These are phyloP conservation scores for Ceratobasidium papillatum DNA, from an alignment of 1,284 basidiomycete genomes.

Conservation along the genomic window DNA sequence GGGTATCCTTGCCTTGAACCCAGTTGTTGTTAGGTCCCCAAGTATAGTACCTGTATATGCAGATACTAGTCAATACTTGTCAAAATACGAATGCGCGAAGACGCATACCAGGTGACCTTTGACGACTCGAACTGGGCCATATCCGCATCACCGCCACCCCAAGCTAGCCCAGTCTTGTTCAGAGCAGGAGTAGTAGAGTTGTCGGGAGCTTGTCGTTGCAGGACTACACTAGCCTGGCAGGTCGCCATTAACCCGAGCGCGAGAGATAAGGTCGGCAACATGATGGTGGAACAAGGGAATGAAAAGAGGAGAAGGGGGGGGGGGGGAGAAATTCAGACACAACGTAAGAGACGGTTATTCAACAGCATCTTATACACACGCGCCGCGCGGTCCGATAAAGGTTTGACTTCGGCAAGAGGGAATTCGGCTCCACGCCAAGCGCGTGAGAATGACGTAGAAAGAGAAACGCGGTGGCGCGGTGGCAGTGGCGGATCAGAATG, in stretches of 20 bases:
- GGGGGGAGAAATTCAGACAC: neutral
- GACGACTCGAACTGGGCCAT: slow-evolving; percentile 33
- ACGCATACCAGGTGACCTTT: slow-evolving; percentile 34
- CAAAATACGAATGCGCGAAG: neutral
- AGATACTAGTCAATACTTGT: neutral
- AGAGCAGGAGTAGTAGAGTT: neutral
- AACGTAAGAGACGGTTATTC: neutral
- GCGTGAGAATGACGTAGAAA: neutral
- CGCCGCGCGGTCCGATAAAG: neutral
- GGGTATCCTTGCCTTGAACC: slow-evolving; percentile 26
- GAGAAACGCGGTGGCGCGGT: neutral
- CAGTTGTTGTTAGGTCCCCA: slow-evolving; percentile 41
- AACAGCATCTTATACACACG: neutral
- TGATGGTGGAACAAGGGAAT: neutral
- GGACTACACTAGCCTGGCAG: slow-evolving; percentile 4
- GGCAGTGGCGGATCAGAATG: neutral
- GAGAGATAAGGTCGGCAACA: slow-evolving; percentile 16
- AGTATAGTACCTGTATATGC: slow-evolving; percentile 41
- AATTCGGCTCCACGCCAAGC: slow-evolving; percentile 20
- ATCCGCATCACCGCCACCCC: slow-evolving; percentile 35
- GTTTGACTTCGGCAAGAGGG: neutral
- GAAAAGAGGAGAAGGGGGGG: neutral
- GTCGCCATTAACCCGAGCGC: neutral
- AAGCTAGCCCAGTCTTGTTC: slow-evolving; percentile 35
- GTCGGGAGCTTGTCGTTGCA: slow-evolving; percentile 5